Conservation (phyloP, 306 rosid genomes). For the Glycine soja region DNA sequence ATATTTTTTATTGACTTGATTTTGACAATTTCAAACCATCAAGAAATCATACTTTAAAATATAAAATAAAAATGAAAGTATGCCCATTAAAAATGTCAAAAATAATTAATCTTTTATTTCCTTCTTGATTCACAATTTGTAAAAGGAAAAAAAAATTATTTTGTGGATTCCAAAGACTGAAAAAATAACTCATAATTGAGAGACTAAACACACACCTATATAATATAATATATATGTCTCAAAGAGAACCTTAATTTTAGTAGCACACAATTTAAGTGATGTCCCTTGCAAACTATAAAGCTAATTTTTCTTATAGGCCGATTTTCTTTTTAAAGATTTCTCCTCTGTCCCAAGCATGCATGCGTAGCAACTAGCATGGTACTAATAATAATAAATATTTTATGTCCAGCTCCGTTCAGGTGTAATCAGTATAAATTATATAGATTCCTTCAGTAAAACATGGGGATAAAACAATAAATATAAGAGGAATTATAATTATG, state of each 20-base stretch:
- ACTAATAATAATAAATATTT: conserved; percentile 30
- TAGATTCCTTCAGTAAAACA: conserved; percentile 4
- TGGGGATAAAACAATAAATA: neutral
- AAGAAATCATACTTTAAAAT: too few species aligned
- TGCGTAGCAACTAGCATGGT: conserved; percentile 13
- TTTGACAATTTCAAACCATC: too few species aligned
- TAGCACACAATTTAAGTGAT: neutral
- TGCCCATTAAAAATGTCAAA: too few species aligned
- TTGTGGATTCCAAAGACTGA: too few species aligned
- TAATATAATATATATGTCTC: too few species aligned
- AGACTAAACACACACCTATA: too few species aligned
- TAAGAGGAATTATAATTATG: neutral
- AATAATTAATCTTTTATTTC: too few species aligned
- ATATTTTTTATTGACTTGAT: too few species aligned
- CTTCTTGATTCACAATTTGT: too few species aligned
- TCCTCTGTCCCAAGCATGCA: neutral
- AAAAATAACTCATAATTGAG: too few species aligned
- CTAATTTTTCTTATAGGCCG: neutral
- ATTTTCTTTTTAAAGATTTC: neutral
- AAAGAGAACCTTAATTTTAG: neutral
- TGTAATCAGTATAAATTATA: conserved; percentile 1
- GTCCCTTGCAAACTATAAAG: neutral
- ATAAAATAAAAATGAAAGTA: too few species aligned
- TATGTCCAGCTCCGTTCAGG: conserved; percentile 10
- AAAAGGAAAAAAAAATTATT: too few species aligned